Evolutionary conservation across 768 basidiomycete genomes (phyloP).

Genomic region (Lactifluus piperatus): DNA sequence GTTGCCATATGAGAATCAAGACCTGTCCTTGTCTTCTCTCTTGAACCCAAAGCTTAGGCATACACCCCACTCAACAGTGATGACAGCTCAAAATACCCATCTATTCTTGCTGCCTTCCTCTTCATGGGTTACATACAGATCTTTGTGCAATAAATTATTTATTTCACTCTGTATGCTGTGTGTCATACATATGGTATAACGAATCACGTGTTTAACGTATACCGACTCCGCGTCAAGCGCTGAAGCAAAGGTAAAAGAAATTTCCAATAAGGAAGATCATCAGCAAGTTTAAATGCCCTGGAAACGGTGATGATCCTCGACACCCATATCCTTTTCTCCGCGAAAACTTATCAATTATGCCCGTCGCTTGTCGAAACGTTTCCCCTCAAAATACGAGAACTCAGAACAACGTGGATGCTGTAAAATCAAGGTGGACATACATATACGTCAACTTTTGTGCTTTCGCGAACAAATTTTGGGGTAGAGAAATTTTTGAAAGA

Average conservation of each 20-base stretch:
- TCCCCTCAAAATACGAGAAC: not conserved
- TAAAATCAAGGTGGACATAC: not conserved
- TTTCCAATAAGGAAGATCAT: not conserved
- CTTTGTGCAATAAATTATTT: not conserved
- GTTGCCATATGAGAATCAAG: conserved; percentile 36
- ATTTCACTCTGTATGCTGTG: not conserved
- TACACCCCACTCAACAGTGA: no score
- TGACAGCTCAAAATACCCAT: not conserved
- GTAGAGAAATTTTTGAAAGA: not conserved
- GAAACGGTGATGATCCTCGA: not conserved
- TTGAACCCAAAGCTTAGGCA: no score
- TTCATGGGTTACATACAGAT: not conserved
- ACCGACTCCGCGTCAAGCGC: not conserved
- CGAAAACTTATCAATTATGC: not conserved
- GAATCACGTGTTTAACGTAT: not conserved
- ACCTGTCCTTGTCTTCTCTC: not conserved
- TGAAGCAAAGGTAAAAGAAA: not conserved
- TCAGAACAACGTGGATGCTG: not conserved
- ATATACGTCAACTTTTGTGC: not conserved
- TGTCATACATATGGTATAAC: not conserved
- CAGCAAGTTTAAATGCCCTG: not conserved
- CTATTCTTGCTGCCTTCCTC: not conserved
- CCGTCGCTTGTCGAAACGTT: not conserved
- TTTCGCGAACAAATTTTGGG: not conserved
- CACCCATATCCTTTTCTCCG: not conserved